Evolutionary conservation across 2,329 filamentous ascomycete genomes (phyloP), one percentile per base, ranked within the genome.

Genomic region (Pseudodiploospora longispora): DNA sequence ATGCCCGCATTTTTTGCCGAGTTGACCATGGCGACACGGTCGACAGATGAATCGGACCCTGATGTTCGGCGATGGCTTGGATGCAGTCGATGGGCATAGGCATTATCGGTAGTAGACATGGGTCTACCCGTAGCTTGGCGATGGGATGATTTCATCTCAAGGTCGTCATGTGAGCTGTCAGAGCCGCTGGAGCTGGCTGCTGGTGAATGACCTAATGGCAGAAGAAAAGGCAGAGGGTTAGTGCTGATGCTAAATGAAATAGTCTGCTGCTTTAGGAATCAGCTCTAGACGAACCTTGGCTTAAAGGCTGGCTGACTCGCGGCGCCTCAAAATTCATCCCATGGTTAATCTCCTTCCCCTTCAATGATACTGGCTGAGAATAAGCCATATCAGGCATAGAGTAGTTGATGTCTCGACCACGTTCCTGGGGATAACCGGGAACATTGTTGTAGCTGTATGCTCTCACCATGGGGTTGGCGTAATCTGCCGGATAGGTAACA

Each of bases 401-500:
- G 51, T 66, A 64, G 34, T 57, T 50, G n/a, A 60, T 52, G 30
- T 65, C 60, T 10, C 55, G 59, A 27, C 55, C 54, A 27, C 57
- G 52, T 38, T 48, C 52, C 55, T 59, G 42, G 10, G 40, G 10
- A 35, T 47, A 63, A 2, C 59, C 54, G 0, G 66, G 61, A 29
- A 67, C 57, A 50, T 64, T 66, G 50, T 55, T 63, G 53, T 67
- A 70, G 53, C 68, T 73, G 55, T 72, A 68, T 27, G 66, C 61
- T 10, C 61, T 59, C 6, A 64, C 59, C 36, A 66, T 52, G 10
- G 70, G 69, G 32, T 52, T 66, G 31, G 60, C 59, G 36, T 60
- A 63, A 36, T 62, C 59, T 8, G 64, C 59, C 4, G 71, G 69
- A 47, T 71, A 75, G 5, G 71, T 69, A 32, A 71, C 67, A 47